Evolutionary conservation across 805 yeast species (phyloP), one percentile per base, ranked within the genome.

Genomic region (Cyberlindnera xylosilytica): DNA sequence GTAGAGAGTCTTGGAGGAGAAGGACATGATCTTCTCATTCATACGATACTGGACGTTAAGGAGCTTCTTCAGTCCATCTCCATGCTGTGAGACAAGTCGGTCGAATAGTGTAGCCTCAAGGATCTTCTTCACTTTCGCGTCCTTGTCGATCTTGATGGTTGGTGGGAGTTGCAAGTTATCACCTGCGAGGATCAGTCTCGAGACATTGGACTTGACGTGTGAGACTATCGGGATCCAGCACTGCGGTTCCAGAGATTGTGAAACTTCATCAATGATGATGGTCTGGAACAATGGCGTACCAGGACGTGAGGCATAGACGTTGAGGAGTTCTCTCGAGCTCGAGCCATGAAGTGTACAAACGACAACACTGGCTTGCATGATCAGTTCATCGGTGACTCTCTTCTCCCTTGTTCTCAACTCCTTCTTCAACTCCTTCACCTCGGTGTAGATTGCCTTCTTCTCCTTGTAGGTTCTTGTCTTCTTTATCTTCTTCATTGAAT

Each of bases 81-180:
- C 74, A 42, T 68, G 65, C 28, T 74, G 54, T 12, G 73, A 58
- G 2, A 87, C 73, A 31, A 91, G 61, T 37, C 97, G 67, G 61
- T 91, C 99, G 61, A 91, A 91, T 11, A 93, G 61, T 0, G 98
- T 90, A 3, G 64, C 64, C 39, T 79, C 81, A 35, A 91, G 65
- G 0, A 59, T 52, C 26, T 67, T 62, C 26, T 74, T 73, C 3
- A 73, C 68, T 6, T 64, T 61, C 6, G 56, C 50, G 52, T 72
- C 59, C 38, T 70, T 63, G 40, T 64, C 65, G 0, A 83, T 70
- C 55, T 89, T 89, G 13, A 91, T 74, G 0, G 96, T 87, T 3
- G 99, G 97, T 0, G 98, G 91, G 24, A 91, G 68, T 62, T 91
- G 99, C 65, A 79, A 79, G 56, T 90, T 84, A 59, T 91, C 99